These are phyloP conservation scores for Annulohypoxylon bovei DNA, from an alignment of 495 filamentous ascomycete species.

Conservation along the genomic window DNA sequence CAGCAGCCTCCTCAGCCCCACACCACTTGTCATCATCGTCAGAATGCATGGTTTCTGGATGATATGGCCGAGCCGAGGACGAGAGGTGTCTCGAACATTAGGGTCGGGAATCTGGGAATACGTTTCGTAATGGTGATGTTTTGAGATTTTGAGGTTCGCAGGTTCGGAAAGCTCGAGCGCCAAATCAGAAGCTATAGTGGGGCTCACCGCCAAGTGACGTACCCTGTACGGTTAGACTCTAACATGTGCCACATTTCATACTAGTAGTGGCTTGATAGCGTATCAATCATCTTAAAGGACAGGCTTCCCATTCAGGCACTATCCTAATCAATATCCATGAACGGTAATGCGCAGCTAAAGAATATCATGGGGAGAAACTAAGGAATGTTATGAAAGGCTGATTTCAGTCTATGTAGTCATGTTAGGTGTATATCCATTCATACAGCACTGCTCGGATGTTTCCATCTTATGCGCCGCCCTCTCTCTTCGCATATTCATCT, in stretches of 20 bases:
- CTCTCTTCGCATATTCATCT: constrained; percentile 82
- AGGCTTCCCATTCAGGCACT: not conserved
- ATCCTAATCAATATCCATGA: not conserved
- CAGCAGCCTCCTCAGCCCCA: constrained; percentile 45
- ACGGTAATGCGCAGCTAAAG: no score
- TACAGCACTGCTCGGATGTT: not conserved
- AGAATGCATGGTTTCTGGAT: constrained; percentile 22
- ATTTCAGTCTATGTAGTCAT: not conserved
- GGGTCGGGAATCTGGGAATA: constrained; percentile 2
- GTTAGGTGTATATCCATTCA: not conserved
- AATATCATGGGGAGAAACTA: not conserved
- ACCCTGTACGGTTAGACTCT: constrained; percentile 23
- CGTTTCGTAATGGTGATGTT: not conserved
- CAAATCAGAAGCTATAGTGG: constrained; percentile 41
- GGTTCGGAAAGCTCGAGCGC: constrained; percentile 15
- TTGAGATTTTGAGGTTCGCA: not conserved
- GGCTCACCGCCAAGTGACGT: constrained; percentile 25
- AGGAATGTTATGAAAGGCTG: not conserved
- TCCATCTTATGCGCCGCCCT: constrained; percentile 67
- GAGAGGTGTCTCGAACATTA: constrained; percentile 18
- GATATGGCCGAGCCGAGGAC: constrained; percentile 3
- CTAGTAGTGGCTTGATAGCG: constrained; percentile 1
- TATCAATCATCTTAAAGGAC: not conserved
- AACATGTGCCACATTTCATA: constrained; percentile 11
- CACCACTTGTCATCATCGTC: constrained; percentile 37